Conservation (phyloP, 225 moss, liverwort and hornwort species). For the Marchantia paleacea region DNA sequence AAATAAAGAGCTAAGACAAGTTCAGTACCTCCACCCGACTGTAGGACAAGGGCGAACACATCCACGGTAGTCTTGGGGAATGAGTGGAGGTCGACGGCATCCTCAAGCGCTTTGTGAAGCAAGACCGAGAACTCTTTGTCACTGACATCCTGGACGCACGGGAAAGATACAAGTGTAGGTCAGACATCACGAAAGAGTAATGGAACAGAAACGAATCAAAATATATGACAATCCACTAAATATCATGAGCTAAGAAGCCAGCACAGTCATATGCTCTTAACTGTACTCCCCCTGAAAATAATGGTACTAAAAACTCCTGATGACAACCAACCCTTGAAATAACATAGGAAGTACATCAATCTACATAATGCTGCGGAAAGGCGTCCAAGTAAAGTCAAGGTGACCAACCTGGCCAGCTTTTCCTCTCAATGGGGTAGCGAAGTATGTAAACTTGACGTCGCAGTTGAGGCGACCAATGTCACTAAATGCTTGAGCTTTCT, state of each 20-base stretch:
- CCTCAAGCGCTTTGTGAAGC: constrained; percentile 81
- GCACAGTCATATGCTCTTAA: too few species aligned
- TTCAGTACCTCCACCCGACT: constrained; percentile 61
- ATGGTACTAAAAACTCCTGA: too few species aligned
- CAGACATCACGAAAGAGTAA: too few species aligned
- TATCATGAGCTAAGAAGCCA: too few species aligned
- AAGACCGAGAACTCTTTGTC: constrained; percentile 86
- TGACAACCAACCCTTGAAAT: too few species aligned
- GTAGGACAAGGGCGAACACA: constrained; percentile 84
- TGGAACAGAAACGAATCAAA: too few species aligned
- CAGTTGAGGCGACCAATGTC: constrained; percentile 87
- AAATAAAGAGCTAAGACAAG: background rate
- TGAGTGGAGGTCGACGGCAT: constrained; percentile 82
- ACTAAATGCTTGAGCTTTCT: constrained; percentile 90
- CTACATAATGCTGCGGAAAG: too few species aligned
- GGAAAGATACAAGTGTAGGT: background rate
- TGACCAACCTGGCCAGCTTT: constrained; percentile 41
- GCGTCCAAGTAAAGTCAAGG: too few species aligned
- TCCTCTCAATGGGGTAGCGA: constrained; percentile 65
- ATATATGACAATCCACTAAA: too few species aligned
- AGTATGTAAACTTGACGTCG: constrained; percentile 79
- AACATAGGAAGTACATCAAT: too few species aligned
- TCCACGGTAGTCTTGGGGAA: constrained; percentile 98
- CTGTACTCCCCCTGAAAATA: too few species aligned
- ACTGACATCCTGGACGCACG: constrained; percentile 34